A percentile compares a stretch with the other conserved stretches of the same genome.
Conservation (phyloP, 2,329 filamentous ascomycete genomes). For the Daldinia eschscholtzii region DNA sequence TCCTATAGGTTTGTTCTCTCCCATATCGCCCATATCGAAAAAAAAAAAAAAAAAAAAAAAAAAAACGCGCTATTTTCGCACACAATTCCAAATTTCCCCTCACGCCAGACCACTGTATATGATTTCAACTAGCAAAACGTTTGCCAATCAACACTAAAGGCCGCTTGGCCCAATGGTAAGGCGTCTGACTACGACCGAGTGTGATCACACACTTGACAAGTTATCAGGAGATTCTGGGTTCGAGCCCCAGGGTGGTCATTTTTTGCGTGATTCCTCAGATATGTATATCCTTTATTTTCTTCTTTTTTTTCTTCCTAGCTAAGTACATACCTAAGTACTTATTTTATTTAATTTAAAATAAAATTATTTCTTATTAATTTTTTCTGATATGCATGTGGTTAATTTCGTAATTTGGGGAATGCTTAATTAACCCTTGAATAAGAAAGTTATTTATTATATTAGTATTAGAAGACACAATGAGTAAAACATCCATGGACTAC, state of each 20-base stretch:
- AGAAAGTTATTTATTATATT: no score
- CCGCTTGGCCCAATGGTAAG: conserved; percentile 39
- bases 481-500: no score
- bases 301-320: background rate
- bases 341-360: no score
- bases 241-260: conserved; percentile 35
- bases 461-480: no score
- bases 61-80: background rate
- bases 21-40: no score
- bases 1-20: background rate
- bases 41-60: no score
- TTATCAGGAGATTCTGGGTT: conserved; percentile 39
- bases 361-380: no score
- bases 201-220: conserved; percentile 9
- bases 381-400: no score
- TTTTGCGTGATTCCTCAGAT: background rate
- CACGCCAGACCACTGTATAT: background rate
- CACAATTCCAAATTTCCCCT: background rate
- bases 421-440: no score
- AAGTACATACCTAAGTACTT: no score
- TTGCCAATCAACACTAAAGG: conserved; percentile 14
- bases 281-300: no score
- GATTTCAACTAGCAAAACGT: background rate
- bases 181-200: conserved; percentile 38
- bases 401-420: no score